Percentiles rank a stretch among this genome's conserved stretches.
Evolutionary conservation across 2,329 filamentous ascomycete genomes (phyloP).

Genomic region (Huntiella abstrusa): DNA sequence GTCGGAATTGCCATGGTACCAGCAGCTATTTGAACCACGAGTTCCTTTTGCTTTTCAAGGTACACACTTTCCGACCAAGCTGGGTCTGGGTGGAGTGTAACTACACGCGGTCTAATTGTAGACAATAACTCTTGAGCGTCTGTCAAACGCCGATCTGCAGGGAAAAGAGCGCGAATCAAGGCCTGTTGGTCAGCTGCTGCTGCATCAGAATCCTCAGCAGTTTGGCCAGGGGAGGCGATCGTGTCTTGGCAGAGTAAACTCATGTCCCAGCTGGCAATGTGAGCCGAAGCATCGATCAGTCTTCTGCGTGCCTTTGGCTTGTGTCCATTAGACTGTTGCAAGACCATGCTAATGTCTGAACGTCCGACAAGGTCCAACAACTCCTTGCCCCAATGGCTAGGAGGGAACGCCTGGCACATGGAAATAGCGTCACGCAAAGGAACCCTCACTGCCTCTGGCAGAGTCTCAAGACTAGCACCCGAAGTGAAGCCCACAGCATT

Average conservation of each 20-base stretch:
- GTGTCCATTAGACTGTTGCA: not conserved
- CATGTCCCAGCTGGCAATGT: slow-evolving; percentile 53
- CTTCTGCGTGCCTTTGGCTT: slow-evolving; percentile 23
- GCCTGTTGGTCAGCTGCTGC: slow-evolving; percentile 69
- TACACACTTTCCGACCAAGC: slow-evolving; percentile 73
- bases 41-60: slow-evolving; percentile 77
- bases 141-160: slow-evolving; percentile 72
- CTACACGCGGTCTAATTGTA: slow-evolving; percentile 58
- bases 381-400: slow-evolving; percentile 52
- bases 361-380: slow-evolving; percentile 62
- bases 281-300: slow-evolving; percentile 24
- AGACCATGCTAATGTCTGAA: slow-evolving; percentile 46
- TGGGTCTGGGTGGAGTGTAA: slow-evolving; percentile 57
- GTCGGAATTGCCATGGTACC: slow-evolving; percentile 77
- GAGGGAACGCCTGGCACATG: slow-evolving; percentile 67
- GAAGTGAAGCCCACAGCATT: slow-evolving; percentile 47
- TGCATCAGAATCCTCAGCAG: slow-evolving; percentile 47
- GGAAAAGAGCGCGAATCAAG: slow-evolving; percentile 74
- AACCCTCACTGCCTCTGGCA: slow-evolving; percentile 68
- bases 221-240: slow-evolving; percentile 36
- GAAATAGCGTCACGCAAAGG: slow-evolving; percentile 69
- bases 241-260: slow-evolving; percentile 54
- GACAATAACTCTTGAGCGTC: slow-evolving; percentile 77
- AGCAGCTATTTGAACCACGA: slow-evolving; percentile 70
- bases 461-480: slow-evolving; percentile 48